Evolutionary conservation across 495 filamentous ascomycete genomes (phyloP).

Genomic region (Penicillium salamii): DNA sequence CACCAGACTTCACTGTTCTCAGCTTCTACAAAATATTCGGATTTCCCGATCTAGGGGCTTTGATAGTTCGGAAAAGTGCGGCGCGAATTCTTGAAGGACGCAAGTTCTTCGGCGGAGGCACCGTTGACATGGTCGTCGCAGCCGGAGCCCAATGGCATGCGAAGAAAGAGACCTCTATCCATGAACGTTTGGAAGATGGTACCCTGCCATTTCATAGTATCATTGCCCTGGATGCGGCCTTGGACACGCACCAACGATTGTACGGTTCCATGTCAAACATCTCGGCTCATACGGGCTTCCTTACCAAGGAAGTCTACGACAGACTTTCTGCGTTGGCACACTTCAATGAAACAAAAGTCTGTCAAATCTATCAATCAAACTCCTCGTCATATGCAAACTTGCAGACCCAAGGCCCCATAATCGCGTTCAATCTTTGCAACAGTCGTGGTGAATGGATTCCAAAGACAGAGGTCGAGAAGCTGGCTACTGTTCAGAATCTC

Average conservation of each 20-base stretch:
- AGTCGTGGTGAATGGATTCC: conserved; percentile 69
- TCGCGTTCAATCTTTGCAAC: conserved; percentile 79
- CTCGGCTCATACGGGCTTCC: conserved; percentile 67
- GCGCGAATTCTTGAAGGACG: conserved; percentile 59
- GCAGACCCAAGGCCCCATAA: conserved; percentile 66
- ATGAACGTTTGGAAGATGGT: conserved; percentile 84
- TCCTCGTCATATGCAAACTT: conserved; percentile 37
- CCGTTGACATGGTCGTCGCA: conserved; percentile 73
- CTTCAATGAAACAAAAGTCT: conserved; percentile 63
- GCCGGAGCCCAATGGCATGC: conserved; percentile 59
- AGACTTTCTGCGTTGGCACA: conserved; percentile 62
- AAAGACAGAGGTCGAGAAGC: conserved; percentile 78
- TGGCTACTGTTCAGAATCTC: conserved; percentile 73
- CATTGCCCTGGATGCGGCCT: conserved; percentile 70
- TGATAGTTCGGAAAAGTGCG: conserved; percentile 77
- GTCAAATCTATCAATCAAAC: conserved; percentile 58
- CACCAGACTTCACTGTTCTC: conserved; percentile 84
- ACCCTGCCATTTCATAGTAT: conserved; percentile 88
- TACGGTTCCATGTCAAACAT: conserved; percentile 69
- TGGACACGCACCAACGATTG: conserved; percentile 64
- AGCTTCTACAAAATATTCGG: conserved; percentile 98
- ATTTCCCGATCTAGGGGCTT: conserved; percentile 84
- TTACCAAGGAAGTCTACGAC: conserved; percentile 58
- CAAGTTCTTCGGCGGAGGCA: conserved; percentile 91
- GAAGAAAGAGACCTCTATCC: conserved; percentile 65